Evolutionary conservation across 192 early-diverging fungal genomes (phyloP).

Genomic region (Linnemannia zychae): DNA sequence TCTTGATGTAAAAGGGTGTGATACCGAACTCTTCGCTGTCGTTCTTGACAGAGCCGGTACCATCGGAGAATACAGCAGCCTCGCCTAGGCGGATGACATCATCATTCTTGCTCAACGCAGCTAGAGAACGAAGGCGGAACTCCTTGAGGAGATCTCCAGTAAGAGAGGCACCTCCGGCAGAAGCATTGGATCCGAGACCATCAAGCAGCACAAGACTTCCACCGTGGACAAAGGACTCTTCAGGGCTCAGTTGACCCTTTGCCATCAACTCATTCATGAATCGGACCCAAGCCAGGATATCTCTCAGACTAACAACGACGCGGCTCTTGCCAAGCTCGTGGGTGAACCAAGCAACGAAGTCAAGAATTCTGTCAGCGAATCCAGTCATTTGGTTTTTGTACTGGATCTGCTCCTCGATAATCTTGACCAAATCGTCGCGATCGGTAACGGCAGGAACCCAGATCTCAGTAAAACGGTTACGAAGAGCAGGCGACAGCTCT

Average conservation of each 20-base stretch:
- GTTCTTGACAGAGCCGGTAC: slow-evolving; percentile 44
- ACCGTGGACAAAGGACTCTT: slow-evolving; percentile 83
- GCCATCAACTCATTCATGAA: slow-evolving; percentile 77
- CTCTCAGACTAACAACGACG: slow-evolving; percentile 83
- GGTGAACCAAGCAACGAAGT: slow-evolving; percentile 87
- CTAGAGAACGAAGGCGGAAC: slow-evolving; percentile 65
- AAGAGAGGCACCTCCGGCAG: slow-evolving; percentile 63
- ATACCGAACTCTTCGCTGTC: slow-evolving; percentile 72
- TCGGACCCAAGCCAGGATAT: slow-evolving; percentile 93
- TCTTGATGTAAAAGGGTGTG: slow-evolving; percentile 84
- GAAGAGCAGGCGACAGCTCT: slow-evolving; percentile 95
- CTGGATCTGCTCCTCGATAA: slow-evolving; percentile 70
- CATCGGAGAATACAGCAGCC: slow-evolving; percentile 54
- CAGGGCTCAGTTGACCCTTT: slow-evolving; percentile 60
- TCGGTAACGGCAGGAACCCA: slow-evolving; percentile 94
- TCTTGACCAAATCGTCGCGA: slow-evolving; percentile 77
- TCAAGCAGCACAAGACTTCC: slow-evolving; percentile 93
- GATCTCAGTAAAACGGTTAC: slow-evolving; percentile 98
- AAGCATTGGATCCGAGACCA: slow-evolving; percentile 88
- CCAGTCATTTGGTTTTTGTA: slow-evolving; percentile 44
- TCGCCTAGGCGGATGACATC: slow-evolving; percentile 43
- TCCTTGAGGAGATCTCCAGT: slow-evolving; percentile 63
- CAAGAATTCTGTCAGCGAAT: slow-evolving; percentile 75
- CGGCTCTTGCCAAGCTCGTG: slow-evolving; percentile 68
- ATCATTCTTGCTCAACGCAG: slow-evolving; percentile 58